Conservation (phyloP, 2,329 filamentous ascomycete species). For the Remersonia thermophila region DNA sequence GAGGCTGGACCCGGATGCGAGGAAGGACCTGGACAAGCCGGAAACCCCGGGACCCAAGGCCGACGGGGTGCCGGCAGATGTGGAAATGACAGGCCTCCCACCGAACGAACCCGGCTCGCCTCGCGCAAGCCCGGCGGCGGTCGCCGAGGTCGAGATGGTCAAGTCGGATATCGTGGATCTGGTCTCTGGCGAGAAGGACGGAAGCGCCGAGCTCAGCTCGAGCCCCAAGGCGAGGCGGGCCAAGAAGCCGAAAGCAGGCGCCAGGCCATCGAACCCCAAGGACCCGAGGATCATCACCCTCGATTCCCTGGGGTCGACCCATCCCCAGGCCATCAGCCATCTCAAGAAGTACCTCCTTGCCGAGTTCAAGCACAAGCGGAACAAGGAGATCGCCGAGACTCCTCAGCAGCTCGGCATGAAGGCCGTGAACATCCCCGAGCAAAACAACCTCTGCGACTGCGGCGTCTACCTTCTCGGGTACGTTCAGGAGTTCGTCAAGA, state of each 20-base stretch:
- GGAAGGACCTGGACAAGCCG: neutral
- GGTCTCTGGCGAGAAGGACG: slow-evolving; percentile 5
- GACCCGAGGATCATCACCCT: slow-evolving; percentile 70
- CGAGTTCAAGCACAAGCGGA: slow-evolving; percentile 56
- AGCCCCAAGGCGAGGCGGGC: slow-evolving; percentile 8
- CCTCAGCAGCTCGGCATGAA: slow-evolving; percentile 41
- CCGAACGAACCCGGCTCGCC: neutral
- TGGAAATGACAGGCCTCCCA: slow-evolving; percentile 11
- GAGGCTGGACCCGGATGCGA: slow-evolving; percentile 35
- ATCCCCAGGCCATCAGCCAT: slow-evolving; percentile 50
- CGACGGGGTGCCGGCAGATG: slow-evolving; percentile 5
- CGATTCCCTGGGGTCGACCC: slow-evolving; percentile 64
- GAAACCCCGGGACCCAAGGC: neutral
- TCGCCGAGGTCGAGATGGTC: neutral
- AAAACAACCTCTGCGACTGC: slow-evolving; percentile 80
- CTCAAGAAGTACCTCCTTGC: slow-evolving; percentile 66
- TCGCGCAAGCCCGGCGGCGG: neutral
- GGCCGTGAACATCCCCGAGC: slow-evolving; percentile 62
- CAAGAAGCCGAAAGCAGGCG: slow-evolving; percentile 17
- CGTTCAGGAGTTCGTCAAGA: slow-evolving; percentile 63
- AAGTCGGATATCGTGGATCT: slow-evolving; percentile 10
- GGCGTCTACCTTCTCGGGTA: slow-evolving; percentile 81
- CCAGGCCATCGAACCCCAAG: slow-evolving; percentile 32
- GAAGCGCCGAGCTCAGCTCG: neutral
- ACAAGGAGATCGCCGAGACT: slow-evolving; percentile 26